These are phyloP conservation scores for Globisporangium sylvaticum DNA, from an alignment of 352 stramenopile species.

Conservation along the genomic window DNA sequence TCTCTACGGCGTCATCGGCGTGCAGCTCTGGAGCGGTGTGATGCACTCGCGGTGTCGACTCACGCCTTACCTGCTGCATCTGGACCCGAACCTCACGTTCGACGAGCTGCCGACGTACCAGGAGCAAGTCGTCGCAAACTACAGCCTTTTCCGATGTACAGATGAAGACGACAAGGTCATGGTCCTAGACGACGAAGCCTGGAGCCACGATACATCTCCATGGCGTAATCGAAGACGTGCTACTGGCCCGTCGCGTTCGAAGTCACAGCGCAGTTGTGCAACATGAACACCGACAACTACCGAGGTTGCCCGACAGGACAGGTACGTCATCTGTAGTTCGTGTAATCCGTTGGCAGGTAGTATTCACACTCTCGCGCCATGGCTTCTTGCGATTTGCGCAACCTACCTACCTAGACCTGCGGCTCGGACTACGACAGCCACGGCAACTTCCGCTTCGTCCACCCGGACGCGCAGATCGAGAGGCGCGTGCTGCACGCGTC, in stretches of 20 bases:
- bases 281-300: slow-evolving; percentile 31
- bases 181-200: slow-evolving; percentile 24
- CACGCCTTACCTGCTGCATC: slow-evolving; percentile 54
- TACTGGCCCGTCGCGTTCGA: slow-evolving; percentile 89
- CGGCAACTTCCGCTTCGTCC: slow-evolving; percentile 63
- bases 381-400: no score
- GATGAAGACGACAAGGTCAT: slow-evolving; percentile 30
- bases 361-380: no score
- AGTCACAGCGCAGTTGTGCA: slow-evolving; percentile 43
- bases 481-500: slow-evolving; percentile 30
- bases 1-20: slow-evolving; percentile 75
- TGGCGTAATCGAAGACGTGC: slow-evolving; percentile 63
- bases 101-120: slow-evolving; percentile 31
- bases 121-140: slow-evolving; percentile 26
- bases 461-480: slow-evolving; percentile 32
- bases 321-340: no score
- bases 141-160: slow-evolving; percentile 27
- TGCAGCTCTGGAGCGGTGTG: slow-evolving; percentile 77
- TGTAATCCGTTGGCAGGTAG: no score
- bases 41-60: slow-evolving; percentile 63
- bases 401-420: slow-evolving; percentile 45
- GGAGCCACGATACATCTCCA: slow-evolving; percentile 43
- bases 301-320: slow-evolving; percentile 36
- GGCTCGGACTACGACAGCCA: slow-evolving; percentile 59
- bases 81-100: slow-evolving; percentile 34